Evolutionary conservation across 257 asterid species (phyloP), one percentile per base, ranked within the genome.

Genomic region (Paraleonurus japonicus): DNA sequence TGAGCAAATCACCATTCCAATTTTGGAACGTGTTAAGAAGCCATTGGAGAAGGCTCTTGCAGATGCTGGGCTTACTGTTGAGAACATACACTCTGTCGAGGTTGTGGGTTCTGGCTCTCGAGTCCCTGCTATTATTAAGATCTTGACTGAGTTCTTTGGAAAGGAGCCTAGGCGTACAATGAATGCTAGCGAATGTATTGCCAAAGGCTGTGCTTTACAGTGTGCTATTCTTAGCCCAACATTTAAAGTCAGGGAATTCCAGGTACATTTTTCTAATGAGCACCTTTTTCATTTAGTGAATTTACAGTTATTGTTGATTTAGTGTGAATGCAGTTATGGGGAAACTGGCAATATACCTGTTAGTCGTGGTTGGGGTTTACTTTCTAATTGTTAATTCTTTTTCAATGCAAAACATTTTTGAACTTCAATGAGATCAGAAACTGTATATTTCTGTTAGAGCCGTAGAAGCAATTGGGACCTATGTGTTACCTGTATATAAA

Each of bases 111-210:
- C 99, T 7, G 90, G 97, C 23, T 91, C 99, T 72, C 85, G 99
- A 33, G 96, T 91, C 32, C 99, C 99, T 58, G 96, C 99, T 35
- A 55, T 91, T 62, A 79, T 94, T 30, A 88, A 75, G 85, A 94
- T 91, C 65, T 80, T 94, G 86, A 80, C 92, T 0, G 99, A 94
- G 69, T 94, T 91, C 88, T 94, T 91, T 19, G 89, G 91, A 11
- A 86, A 83, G 84, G 97, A 94, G 75, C 99, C 97, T 10, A 85
- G 96, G 71, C 96, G 99, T 9, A 94, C 99, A 54, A 94, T 94
- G 99, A 94, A 94, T 77, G 99, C 97, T 17, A 91, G 97, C 67
- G 99, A 94, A 79, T 94, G 96, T 79, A 96, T 94, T 63, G 92
- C 97, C 55, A 94, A 94, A 80, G 99, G 99, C 8, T 75, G 85